phyloP scores from a whole-genome alignment of 768 basidiomycete species.

The Serendipita sp. region DNA sequence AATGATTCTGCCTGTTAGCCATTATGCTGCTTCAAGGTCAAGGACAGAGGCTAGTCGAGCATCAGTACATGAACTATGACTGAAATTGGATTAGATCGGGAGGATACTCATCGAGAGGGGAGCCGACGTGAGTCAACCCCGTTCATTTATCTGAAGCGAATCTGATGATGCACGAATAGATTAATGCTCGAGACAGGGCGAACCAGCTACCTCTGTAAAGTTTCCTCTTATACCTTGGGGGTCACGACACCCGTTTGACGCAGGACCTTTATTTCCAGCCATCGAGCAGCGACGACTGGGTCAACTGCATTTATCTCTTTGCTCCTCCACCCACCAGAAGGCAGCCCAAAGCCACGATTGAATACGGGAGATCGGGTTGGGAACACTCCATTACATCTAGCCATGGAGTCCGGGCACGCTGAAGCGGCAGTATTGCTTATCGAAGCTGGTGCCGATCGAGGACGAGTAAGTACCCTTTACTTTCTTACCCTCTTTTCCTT shows the following conservation, averaged over 20 bases:
- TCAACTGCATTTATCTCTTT: slow-evolving; percentile 77
- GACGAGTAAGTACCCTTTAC: slow-evolving; percentile 40
- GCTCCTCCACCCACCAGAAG: slow-evolving; percentile 70
- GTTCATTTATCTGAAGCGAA: slow-evolving; percentile 15
- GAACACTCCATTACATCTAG: slow-evolving; percentile 91
- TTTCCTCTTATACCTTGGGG: slow-evolving; percentile 7
- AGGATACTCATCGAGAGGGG: slow-evolving; percentile 70
- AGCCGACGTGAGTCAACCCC: slow-evolving; percentile 59
- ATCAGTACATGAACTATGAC: not conserved
- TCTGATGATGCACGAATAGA: slow-evolving; percentile 32
- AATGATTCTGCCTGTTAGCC: slow-evolving; percentile 29
- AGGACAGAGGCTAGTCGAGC: slow-evolving; percentile 47
- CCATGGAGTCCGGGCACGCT: slow-evolving; percentile 92
- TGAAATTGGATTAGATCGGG: slow-evolving; percentile 48
- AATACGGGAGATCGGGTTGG: slow-evolving; percentile 77
- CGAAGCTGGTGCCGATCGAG: slow-evolving; percentile 88
- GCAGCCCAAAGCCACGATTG: slow-evolving; percentile 57
- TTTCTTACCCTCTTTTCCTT: not conserved
- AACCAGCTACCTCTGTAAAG: slow-evolving; percentile 79
- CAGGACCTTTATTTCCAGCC: slow-evolving; percentile 29
- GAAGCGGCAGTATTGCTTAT: slow-evolving; percentile 81
- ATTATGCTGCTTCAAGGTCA: slow-evolving; percentile 88
- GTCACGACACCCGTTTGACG: not conserved
- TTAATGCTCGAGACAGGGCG: slow-evolving; percentile 87
- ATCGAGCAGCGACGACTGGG: slow-evolving; percentile 92